phyloP scores from a whole-genome alignment of 2,329 filamentous ascomycete genomes.

The Dothiorella sarmentorum region DNA sequence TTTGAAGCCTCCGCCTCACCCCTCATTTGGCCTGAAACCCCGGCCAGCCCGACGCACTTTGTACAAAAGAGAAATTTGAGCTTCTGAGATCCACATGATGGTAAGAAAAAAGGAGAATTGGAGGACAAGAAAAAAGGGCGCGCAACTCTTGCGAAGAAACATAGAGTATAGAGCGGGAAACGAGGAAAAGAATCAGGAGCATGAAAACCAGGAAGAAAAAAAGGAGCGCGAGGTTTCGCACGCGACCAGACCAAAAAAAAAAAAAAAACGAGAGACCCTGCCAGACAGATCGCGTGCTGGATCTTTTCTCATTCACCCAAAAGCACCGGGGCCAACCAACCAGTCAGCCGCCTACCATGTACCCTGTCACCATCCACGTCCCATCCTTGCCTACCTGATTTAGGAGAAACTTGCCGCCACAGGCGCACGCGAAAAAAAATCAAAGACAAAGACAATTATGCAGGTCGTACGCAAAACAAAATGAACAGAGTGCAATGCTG shows the following conservation, averaged over 20 bases:
- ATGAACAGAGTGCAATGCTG: background rate
- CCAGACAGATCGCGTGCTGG: background rate
- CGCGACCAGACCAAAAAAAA: background rate
- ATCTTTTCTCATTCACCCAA: constrained; percentile 1
- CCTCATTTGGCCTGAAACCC: background rate
- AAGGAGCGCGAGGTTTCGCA: background rate
- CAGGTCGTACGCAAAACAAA: constrained; percentile 13
- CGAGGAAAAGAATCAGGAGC: background rate
- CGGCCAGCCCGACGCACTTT: background rate
- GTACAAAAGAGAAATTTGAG: constrained; percentile 13
- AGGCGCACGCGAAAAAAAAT: background rate
- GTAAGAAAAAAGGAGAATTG: background rate
- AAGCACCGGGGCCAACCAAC: background rate
- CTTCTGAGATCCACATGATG: background rate
- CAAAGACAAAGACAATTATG: constrained; percentile 4
- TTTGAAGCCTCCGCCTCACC: background rate
- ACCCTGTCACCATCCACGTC: background rate
- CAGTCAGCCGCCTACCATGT: background rate
- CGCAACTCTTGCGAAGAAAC: background rate
- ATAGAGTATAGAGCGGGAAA: background rate
- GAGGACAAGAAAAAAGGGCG: background rate
- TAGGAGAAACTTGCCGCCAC: constrained; percentile 6
- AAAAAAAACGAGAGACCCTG: background rate
- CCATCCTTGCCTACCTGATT: background rate
- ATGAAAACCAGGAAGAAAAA: background rate